phyloP scores from a whole-genome alignment of 768 basidiomycete genomes.

The Pisolithus orientalis region DNA sequence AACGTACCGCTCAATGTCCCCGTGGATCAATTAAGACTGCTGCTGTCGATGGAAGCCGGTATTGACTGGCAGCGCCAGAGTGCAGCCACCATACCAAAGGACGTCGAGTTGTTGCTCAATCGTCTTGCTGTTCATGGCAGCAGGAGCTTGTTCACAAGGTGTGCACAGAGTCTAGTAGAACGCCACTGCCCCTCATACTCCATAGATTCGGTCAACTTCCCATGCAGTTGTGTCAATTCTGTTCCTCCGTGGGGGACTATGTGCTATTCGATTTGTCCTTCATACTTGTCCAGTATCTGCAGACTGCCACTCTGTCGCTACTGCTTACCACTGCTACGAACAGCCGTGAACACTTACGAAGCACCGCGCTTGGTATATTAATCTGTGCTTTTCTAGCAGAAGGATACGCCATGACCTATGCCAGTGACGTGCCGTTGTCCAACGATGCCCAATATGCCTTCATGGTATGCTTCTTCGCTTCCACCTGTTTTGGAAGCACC shows the following conservation, averaged over 20 bases:
- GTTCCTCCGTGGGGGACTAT: slow-evolving; percentile 55
- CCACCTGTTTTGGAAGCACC: background rate
- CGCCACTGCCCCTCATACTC: slow-evolving; percentile 1
- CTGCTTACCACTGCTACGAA: slow-evolving; percentile 37
- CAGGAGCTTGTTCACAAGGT: slow-evolving; percentile 57
- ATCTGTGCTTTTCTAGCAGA: slow-evolving; percentile 47
- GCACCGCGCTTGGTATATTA: slow-evolving; percentile 41
- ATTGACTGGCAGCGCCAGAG: slow-evolving; percentile 14
- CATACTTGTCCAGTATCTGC: slow-evolving; percentile 53
- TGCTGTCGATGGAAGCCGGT: slow-evolving; percentile 39
- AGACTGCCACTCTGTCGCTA: slow-evolving; percentile 44
- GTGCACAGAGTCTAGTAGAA: slow-evolving; percentile 5
- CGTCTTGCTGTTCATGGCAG: slow-evolving; percentile 52
- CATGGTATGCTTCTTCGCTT: slow-evolving; percentile 29
- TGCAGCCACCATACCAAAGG: slow-evolving; percentile 30
- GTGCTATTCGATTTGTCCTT: slow-evolving; percentile 50
- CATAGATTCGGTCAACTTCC: slow-evolving; percentile 63
- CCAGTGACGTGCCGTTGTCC: slow-evolving; percentile 40
- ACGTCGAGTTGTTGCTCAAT: slow-evolving; percentile 47
- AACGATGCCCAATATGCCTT: slow-evolving; percentile 30
- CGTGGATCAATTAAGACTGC: slow-evolving; percentile 43
- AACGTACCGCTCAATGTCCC: slow-evolving; percentile 49
- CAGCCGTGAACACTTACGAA: slow-evolving; percentile 39
- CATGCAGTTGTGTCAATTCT: slow-evolving; percentile 59
- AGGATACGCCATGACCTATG: slow-evolving; percentile 45